Evolutionary conservation across 1,284 basidiomycete species (phyloP).

Genomic region (Apiotrichum porosum): DNA sequence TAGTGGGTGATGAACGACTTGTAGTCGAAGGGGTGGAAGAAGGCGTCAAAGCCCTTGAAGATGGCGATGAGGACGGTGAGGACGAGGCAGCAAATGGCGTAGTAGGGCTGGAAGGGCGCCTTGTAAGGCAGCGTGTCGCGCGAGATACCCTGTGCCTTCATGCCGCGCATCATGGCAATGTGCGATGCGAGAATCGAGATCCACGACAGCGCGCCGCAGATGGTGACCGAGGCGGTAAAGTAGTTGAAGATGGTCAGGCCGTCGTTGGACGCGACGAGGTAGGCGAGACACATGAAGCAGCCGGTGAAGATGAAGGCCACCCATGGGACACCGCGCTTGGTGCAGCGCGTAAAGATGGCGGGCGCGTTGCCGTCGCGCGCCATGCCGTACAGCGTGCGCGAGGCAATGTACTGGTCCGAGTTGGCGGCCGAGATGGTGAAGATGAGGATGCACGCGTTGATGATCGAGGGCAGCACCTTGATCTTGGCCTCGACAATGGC

Average conservation of each 20-base stretch:
- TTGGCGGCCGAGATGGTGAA: conserved; percentile 55
- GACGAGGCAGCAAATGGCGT: conserved; percentile 55
- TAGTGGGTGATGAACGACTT: conserved; percentile 60
- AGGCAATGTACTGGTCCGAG: conserved; percentile 55
- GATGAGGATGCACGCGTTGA: conserved; percentile 49
- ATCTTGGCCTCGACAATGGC: conserved; percentile 50
- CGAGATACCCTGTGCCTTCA: conserved; percentile 61
- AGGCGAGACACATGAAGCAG: conserved; percentile 43
- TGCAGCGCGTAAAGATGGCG: conserved; percentile 51
- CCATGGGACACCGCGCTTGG: conserved; percentile 50
- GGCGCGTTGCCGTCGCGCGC: conserved; percentile 55
- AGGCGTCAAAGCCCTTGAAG: conserved; percentile 65
- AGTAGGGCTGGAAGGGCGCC: conserved; percentile 49
- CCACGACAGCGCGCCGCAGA: conserved; percentile 68
- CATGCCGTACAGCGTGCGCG: conserved; percentile 55
- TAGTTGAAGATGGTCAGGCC: conserved; percentile 57
- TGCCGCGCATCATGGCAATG: conserved; percentile 65
- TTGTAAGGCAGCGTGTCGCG: conserved; percentile 65
- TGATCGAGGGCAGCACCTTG: conserved; percentile 48
- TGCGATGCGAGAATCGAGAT: conserved; percentile 64
- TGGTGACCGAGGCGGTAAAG: conserved; percentile 65
- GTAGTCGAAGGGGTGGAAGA: conserved; percentile 48
- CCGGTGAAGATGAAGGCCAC: conserved; percentile 46
- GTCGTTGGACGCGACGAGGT: conserved; percentile 27
- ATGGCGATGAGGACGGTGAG: conserved; percentile 59